Evolutionary conservation across 331 rosid species (phyloP).

Genomic region (Malus hybrid): DNA sequence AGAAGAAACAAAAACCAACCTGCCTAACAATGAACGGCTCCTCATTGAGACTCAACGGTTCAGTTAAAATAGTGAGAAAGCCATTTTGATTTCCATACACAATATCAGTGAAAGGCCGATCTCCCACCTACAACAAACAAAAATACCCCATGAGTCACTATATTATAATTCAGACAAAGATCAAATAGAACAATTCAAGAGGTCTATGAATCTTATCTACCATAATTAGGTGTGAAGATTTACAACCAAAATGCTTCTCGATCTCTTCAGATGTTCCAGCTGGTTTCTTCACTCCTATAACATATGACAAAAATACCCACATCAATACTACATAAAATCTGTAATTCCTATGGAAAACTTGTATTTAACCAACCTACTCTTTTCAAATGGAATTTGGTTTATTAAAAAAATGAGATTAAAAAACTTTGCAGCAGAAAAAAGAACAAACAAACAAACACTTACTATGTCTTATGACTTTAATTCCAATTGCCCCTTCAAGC

Average conservation of each 20-base stretch:
- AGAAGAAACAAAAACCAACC: constrained; percentile 38
- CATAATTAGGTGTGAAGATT: constrained; percentile 73
- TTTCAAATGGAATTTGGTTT: background rate
- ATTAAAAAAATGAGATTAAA: background rate
- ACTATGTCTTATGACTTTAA: constrained; percentile 87
- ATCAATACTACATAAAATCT: constrained; percentile 2
- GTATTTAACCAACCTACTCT: background rate
- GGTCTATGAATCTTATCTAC: constrained; percentile 27
- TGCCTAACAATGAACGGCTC: constrained; percentile 88
- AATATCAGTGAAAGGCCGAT: constrained; percentile 84
- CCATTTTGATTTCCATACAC: constrained; percentile 84
- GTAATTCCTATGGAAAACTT: background rate
- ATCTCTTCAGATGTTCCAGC: constrained; percentile 92
- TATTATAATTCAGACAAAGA: constrained; percentile 6
- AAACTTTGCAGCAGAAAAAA: constrained; percentile 4
- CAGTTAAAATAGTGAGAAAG: constrained; percentile 76
- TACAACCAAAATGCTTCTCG: constrained; percentile 80
- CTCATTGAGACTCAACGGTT: constrained; percentile 61
- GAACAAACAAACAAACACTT: constrained; percentile 31
- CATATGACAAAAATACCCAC: constrained; percentile 5
- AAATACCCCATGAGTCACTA: background rate
- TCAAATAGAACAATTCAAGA: background rate
- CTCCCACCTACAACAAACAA: constrained; percentile 68
- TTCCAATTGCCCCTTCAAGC: constrained; percentile 70
- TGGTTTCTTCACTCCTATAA: constrained; percentile 79